Evolutionary conservation across 2,329 filamentous ascomycete genomes (phyloP), one percentile per base, ranked within the genome.

Genomic region (Rutstroemia sydowiana): DNA sequence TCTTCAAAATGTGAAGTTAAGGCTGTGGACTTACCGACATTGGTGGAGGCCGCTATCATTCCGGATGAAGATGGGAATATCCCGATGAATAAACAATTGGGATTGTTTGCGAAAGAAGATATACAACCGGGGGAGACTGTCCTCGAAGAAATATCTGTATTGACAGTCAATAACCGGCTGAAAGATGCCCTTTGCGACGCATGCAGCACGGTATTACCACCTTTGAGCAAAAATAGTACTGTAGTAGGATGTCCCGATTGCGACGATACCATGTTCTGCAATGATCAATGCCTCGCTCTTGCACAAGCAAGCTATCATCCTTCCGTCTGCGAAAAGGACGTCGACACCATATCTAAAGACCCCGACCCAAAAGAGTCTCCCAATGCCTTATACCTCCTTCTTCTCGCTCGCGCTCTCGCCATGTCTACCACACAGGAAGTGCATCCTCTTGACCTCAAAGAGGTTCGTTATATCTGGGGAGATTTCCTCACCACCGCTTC

Each of bases 121-220:
- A 87, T 97, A 34, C 71, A 74, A 0, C 81, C 89, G 0, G 87
- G 87, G 9, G 87, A 95, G 66, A 74, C 77, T 5, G 82, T 96
- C 2, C 76, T 98, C 28, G 74, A 80, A 44, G 93, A 98, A 65
- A 87, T 85, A 55, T 93, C 90, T 8, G 77, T 95, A 7, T 73
- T 98, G 37, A 95, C 91, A 2, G 91, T 88, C 42, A 93, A 92
- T 61, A 93, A 93, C 65, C 83, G 89, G 28, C 78, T 93, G 11
- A 89, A 95, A 65, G 90, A 95, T 56, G 77, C 86, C 4, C 78
- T 92, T 28, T 97, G 92, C 68, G 92, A 97, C 68, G 90, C 90
- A 13, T 97, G 92, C 68, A 89, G 89, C 61, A 76, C 78, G 7
- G 79, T 81, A 21, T 76, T 95, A 5, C 87, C 87, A 0, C 75